Percentiles rank a stretch among this genome's conserved stretches.
Conservation (phyloP, 2,329 filamentous ascomycete genomes). For the Cladosporium sp. region DNA sequence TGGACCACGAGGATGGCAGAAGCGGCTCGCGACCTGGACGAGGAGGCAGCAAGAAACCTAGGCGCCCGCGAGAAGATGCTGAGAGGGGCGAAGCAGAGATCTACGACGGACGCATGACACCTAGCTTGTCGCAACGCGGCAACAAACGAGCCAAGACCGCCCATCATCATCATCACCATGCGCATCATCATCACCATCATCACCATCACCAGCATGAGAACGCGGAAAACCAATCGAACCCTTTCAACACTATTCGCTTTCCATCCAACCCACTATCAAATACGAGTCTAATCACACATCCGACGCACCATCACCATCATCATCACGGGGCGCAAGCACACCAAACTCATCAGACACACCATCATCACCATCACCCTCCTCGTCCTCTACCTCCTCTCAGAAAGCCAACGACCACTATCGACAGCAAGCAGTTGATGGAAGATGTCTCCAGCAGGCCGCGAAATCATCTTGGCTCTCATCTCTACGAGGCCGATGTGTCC, state of each 20-base stretch:
- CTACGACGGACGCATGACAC: constrained; percentile 56
- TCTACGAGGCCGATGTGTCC: constrained; percentile 66
- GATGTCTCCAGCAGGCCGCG: constrained; percentile 65
- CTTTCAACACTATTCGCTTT: constrained; percentile 29
- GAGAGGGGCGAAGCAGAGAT: constrained; percentile 59
- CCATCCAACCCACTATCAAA: constrained; percentile 24
- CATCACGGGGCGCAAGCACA: constrained; percentile 30
- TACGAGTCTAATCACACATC: constrained; percentile 22
- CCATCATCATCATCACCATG: constrained; percentile 51
- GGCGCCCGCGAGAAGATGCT: constrained; percentile 74
- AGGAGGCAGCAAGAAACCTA: constrained; percentile 10
- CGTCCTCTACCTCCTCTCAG: constrained; percentile 38
- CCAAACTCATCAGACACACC: constrained; percentile 22
- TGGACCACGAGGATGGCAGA: constrained; percentile 30
- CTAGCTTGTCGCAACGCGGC: constrained; percentile 54
- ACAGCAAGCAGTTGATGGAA: constrained; percentile 64
- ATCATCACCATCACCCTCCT: constrained; percentile 34
- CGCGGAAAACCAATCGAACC: constrained; percentile 23
- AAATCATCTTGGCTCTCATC: constrained; percentile 73
- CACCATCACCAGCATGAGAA: constrained; percentile 29
- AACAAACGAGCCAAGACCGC: constrained; percentile 53
- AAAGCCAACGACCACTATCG: constrained; percentile 60
- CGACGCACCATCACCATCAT: constrained; percentile 34
- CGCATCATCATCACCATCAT: constrained; percentile 46
- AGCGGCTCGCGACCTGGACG: constrained; percentile 35